Evolutionary conservation across 345 rosid genomes (phyloP), one percentile per base, ranked within the genome.

Genomic region (Citrus australasica): DNA sequence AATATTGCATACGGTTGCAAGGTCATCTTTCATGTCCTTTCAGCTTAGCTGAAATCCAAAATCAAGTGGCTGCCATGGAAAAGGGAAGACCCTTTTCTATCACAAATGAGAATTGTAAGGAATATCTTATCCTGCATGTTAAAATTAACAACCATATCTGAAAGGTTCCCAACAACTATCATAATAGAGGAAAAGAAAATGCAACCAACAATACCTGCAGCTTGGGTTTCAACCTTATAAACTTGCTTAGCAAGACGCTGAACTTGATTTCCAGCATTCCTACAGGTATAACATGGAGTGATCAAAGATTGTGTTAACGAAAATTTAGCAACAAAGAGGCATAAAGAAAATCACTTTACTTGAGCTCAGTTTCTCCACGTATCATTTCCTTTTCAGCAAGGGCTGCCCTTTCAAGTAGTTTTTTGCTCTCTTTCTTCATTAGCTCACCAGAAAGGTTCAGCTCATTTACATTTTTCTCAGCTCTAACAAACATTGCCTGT

Each of bases 361-460:
- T 85, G 80, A 96, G 94, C 78, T 94, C 94, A 32, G 87, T 60
- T 25, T 81, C 90, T 81, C 99, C 99, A 7, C 69, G 90, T 72
- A 84, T 90, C 97, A 92, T 91, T 8, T 91, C 99, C 66, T 87
- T 89, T 76, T 94, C 98, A 9, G 99, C 98, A 80, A 90, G 89
- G 72, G 93, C 85, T 63, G 97, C 88, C 85, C 99, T 89, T 88
- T 96, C 97, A 81, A 92, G 90, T 82, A 96, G 82, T 83, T 94
- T 96, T 83, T 48, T 79, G 81, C 97, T 92, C 82, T 94, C 99
- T 38, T 88, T 96, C 82, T 90, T 94, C 97, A 94, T 88, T 79
- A 94, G 42, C 75, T 89, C 96, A 81, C 92, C 95, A 78, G 99
- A 90, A 66, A 90, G 79, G 81, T 79, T 85, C 81, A 94, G 81